Evolutionary conservation across 352 stramenopile genomes (phyloP).

Genomic region (Phytophthora litchii): DNA sequence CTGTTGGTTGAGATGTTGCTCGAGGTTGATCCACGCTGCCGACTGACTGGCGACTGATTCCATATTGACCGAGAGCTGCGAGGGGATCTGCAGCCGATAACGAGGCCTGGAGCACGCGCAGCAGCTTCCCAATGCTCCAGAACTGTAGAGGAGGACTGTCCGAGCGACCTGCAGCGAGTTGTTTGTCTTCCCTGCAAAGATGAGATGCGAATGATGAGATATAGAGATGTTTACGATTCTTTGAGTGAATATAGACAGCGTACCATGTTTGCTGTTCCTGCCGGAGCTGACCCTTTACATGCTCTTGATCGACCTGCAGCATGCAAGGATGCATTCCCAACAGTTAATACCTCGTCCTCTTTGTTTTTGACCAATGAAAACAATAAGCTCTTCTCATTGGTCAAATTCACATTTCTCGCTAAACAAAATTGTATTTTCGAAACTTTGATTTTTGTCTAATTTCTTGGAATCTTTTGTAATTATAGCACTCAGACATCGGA

Average conservation of each 20-base stretch:
- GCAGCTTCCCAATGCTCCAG: slow-evolving; percentile 35
- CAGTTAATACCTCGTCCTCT: too few relatives aligned
- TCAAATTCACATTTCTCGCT: too few relatives aligned
- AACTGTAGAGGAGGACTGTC: slow-evolving; percentile 9
- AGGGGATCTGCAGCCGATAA: slow-evolving; percentile 2
- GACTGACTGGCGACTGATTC: slow-evolving; percentile 21
- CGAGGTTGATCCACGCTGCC: slow-evolving; percentile 6
- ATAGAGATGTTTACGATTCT: not conserved
- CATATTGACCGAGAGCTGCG: slow-evolving; percentile 13
- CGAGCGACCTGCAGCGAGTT: slow-evolving; percentile 3
- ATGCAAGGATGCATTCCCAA: too few relatives aligned
- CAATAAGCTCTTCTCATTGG: too few relatives aligned
- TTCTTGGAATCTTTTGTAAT: too few relatives aligned
- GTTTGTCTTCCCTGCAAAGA: slow-evolving; percentile 17
- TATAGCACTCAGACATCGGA: too few relatives aligned
- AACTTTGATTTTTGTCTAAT: too few relatives aligned
- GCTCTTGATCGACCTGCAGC: slow-evolving; percentile 13
- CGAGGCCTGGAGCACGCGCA: slow-evolving; percentile 28
- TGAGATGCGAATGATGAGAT: not conserved
- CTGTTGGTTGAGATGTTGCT: slow-evolving; percentile 1
- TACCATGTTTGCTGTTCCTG: slow-evolving; percentile 27
- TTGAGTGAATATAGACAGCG: not conserved
- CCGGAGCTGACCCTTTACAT: slow-evolving; percentile 30
- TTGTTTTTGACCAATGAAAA: too few relatives aligned
- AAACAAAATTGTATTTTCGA: too few relatives aligned